Conservation (phyloP, 2,329 filamentous ascomycete species). For the Aspergillus sp. region DNA sequence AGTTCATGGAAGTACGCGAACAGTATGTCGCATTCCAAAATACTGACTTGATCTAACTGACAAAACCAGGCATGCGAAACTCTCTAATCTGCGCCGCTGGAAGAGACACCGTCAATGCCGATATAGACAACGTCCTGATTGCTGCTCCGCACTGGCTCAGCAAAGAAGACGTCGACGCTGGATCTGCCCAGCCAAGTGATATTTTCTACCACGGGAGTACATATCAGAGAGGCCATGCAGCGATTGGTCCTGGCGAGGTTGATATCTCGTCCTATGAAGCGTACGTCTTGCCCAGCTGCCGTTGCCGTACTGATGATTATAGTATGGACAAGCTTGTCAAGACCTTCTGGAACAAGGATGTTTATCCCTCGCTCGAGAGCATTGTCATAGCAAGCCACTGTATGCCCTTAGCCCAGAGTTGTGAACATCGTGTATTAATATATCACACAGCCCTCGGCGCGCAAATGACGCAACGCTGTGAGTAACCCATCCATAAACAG, state of each 20-base stretch:
- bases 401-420: neutral
- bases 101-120: neutral
- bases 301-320: neutral
- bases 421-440: neutral
- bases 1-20: constrained; percentile 1
- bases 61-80: neutral
- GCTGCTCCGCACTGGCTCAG: neutral
- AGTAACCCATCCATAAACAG: neutral
- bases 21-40: neutral
- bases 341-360: neutral
- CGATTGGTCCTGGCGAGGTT: neutral
- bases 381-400: neutral
- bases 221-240: neutral
- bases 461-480: neutral
- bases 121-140: neutral
- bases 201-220: neutral
- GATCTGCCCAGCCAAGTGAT: neutral
- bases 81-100: neutral
- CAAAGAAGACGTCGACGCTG: neutral
- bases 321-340: neutral
- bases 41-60: neutral
- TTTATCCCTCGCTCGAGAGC: neutral
- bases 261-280: neutral
- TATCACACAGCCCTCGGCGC: neutral
- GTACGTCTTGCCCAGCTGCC: neutral